Base-by-base conservation (phyloP, 176 grass and related monocot genomes). In the Raddia guianensis region DNA sequence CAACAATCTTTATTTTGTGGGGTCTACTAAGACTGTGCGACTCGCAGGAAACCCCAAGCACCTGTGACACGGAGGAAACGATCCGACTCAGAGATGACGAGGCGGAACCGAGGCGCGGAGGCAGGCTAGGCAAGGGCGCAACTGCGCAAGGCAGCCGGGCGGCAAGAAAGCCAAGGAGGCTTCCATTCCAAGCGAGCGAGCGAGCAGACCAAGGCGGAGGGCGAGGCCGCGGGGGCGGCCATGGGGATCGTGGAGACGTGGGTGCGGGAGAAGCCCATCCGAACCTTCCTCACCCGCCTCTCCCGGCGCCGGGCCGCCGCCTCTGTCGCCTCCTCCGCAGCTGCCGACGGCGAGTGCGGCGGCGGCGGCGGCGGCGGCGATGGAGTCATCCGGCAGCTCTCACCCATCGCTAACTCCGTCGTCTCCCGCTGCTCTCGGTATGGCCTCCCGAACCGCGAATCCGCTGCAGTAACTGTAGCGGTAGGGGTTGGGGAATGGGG, bases 361-460 rank as follows among this genome's bases (percentile, higher is more conserved):
- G 49, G 19, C 40, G 65, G 75, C 64, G 68, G 37, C 59, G 72
- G 53, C 49, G 49, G 76, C 80, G 63, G 34, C 48, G 59, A 60
- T 21, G 37, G 63, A 49, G 34, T 47, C 75, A 84, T 94, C 18
- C 73, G 90, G 65, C 77, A 90, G 55, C 80, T 98, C 52, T 98
- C 95, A 35, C 32, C 90, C 74, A 49, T 91, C 55, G 92, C 95
- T 19, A 89, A 85, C 78, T 92, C 92, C 48, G 86, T 94, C 60
- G 69, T 98, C 48, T 82, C 73, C 71, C 95, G 95, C 70, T 98
- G 95, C 74, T 81, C 90, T 11, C 81, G 83, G 95, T 98, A 75
- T 43, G 64, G 8, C 43, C 47, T n/a, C 50, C 43, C 43, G 15
- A 56, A 45, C 64, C 45, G 12, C 75, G 40, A 79, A 68, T 83